These are phyloP conservation scores for Ustilago xerochloae DNA, from an alignment of 1,284 basidiomycete species.

Conservation along the genomic window DNA sequence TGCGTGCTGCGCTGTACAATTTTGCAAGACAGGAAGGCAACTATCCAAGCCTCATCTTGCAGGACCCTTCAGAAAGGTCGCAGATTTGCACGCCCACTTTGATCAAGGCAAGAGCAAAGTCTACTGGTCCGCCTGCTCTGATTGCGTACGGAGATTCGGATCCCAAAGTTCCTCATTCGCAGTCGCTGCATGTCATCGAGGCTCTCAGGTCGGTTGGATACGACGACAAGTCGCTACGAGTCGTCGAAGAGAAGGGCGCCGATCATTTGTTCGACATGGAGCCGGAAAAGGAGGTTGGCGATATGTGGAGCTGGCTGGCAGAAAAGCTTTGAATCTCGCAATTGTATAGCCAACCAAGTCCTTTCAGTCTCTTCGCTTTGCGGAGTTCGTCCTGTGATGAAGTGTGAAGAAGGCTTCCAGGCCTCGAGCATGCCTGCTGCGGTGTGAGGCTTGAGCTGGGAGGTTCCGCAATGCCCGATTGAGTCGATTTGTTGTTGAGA, in stretches of 20 bases:
- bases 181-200: conserved; percentile 42
- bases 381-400: background rate
- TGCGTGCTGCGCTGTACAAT: conserved; percentile 49
- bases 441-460: background rate
- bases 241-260: conserved; percentile 32
- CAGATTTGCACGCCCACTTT: conserved; percentile 33
- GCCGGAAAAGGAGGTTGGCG: conserved; percentile 27
- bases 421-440: no score
- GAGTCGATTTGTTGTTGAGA: background rate
- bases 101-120: conserved; percentile 18
- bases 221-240: conserved; percentile 12
- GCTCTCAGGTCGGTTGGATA: conserved; percentile 42
- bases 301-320: conserved; percentile 39
- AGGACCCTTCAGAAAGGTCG: conserved; percentile 10
- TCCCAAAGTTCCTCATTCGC: conserved; percentile 44
- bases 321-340: conserved; percentile 2
- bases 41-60: conserved; percentile 44
- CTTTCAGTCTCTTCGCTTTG: background rate
- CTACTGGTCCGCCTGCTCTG: conserved; percentile 18
- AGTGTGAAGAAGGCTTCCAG: no score
- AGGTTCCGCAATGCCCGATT: no score
- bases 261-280: conserved; percentile 52
- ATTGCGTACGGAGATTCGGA: conserved; percentile 52
- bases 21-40: conserved; percentile 52
- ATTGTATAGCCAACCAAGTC: background rate